Conservation (phyloP, 108 stramenopile species). For the Nitzschia inconspicua region DNA sequence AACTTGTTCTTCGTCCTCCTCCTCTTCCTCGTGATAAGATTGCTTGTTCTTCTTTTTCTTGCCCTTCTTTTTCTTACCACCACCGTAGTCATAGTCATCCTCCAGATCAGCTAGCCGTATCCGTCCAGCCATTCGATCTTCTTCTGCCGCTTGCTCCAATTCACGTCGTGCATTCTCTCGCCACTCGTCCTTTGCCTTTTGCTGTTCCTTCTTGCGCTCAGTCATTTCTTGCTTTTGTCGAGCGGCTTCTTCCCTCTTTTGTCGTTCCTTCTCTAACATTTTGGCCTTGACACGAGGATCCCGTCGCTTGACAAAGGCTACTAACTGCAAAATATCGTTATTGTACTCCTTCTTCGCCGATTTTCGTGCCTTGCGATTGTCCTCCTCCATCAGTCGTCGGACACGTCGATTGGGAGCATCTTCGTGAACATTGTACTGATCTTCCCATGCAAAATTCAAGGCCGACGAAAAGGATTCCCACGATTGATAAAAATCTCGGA, state of each 20-base stretch:
- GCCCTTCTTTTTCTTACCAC: constrained; percentile 51
- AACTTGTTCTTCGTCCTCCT: constrained; percentile 32
- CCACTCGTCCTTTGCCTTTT: constrained; percentile 68
- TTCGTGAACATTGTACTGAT: constrained; percentile 68
- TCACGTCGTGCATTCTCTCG: constrained; percentile 42
- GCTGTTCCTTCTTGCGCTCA: constrained; percentile 48
- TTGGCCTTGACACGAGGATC: constrained; percentile 76
- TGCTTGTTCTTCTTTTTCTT: constrained; percentile 62
- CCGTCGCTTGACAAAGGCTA: constrained; percentile 80
- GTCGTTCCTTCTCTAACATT: constrained; percentile 34
- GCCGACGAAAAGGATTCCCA: constrained; percentile 79
- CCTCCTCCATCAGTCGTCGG: constrained; percentile 82
- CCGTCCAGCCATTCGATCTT: constrained; percentile 76
- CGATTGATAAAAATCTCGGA: constrained; percentile 62
- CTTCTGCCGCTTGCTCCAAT: constrained; percentile 68
- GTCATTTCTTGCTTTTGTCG: constrained; percentile 43
- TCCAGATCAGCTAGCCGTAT: constrained; percentile 84
- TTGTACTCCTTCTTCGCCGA: constrained; percentile 64
- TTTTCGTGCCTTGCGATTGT: constrained; percentile 76
- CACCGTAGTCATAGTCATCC: constrained; percentile 77
- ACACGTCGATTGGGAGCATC: constrained; percentile 73
- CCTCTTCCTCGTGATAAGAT: constrained; percentile 16
- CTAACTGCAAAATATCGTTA: constrained; percentile 68
- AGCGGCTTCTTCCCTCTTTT: constrained; percentile 50
- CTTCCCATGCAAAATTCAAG: constrained; percentile 82